Evolutionary conservation across 129 eudicot genomes (phyloP).

Genomic region (Arctium lappa): DNA sequence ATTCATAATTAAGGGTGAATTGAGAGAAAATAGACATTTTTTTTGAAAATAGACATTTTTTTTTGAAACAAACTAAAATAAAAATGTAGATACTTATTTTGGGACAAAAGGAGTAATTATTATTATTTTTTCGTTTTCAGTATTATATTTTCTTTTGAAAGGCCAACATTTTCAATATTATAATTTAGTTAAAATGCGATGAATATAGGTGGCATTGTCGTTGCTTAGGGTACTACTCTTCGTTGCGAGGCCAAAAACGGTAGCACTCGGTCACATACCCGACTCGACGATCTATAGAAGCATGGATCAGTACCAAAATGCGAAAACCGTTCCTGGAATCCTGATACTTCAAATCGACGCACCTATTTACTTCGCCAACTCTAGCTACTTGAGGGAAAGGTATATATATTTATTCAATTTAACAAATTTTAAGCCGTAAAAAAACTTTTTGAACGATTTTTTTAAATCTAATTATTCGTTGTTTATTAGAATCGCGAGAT

Average conservation of each 20-base stretch:
- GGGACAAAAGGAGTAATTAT: neutral
- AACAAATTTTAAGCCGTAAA: neutral
- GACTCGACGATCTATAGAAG: constrained; percentile 59
- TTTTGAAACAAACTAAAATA: neutral
- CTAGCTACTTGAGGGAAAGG: constrained; percentile 87
- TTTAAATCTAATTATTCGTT: neutral
- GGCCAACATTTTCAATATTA: neutral
- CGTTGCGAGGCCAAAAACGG: constrained; percentile 74
- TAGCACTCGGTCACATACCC: constrained; percentile 61
- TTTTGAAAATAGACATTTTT: too few relatives aligned
- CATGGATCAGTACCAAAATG: constrained; percentile 76
- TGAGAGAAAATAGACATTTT: too few relatives aligned
- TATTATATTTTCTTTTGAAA: neutral
- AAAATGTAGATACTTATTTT: neutral
- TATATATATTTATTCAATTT: constrained; percentile 26
- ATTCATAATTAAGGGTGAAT: too few relatives aligned
- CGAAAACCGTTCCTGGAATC: constrained; percentile 55
- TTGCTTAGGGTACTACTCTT: constrained; percentile 66
- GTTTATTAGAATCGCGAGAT: constrained; percentile 58
- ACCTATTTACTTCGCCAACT: constrained; percentile 85
- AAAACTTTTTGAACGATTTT: neutral
- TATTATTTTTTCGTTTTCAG: neutral
- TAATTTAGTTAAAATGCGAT: neutral
- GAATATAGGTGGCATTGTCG: constrained; percentile 71
- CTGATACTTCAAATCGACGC: constrained; percentile 76